Conservation (phyloP, 441 rosid species). For the Codiaeum variegatum region DNA sequence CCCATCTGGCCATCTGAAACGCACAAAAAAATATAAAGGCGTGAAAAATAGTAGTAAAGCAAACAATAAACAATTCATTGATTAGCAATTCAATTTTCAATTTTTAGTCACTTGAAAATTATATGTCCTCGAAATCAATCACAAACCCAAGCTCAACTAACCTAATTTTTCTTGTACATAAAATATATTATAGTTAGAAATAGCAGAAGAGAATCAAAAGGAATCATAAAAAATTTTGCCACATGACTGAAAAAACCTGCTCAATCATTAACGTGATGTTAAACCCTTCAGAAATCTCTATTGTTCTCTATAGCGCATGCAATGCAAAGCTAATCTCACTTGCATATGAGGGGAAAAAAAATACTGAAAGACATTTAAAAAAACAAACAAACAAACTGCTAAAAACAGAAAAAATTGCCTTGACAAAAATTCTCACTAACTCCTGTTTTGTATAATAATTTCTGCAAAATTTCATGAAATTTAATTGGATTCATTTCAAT, state of each 20-base stretch:
- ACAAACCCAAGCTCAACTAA: background rate
- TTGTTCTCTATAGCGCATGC: background rate
- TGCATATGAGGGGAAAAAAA: background rate
- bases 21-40: background rate
- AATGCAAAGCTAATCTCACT: background rate
- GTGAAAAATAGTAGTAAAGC: background rate
- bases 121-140: background rate
- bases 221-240: background rate
- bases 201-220: background rate
- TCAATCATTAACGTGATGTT: background rate
- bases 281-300: background rate
- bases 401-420: background rate
- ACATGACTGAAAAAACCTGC: background rate
- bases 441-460: too few relatives aligned
- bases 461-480: too few relatives aligned
- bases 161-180: background rate
- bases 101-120: background rate
- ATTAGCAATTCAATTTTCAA: background rate
- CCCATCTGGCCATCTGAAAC: slow-evolving; percentile 92
- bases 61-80: background rate
- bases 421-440: background rate
- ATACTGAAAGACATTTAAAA: background rate
- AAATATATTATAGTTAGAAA: background rate
- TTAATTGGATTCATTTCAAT: too few relatives aligned
- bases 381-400: background rate